phyloP scores from a whole-genome alignment of 2,329 filamentous ascomycete species.

The Madurella fahalii region DNA sequence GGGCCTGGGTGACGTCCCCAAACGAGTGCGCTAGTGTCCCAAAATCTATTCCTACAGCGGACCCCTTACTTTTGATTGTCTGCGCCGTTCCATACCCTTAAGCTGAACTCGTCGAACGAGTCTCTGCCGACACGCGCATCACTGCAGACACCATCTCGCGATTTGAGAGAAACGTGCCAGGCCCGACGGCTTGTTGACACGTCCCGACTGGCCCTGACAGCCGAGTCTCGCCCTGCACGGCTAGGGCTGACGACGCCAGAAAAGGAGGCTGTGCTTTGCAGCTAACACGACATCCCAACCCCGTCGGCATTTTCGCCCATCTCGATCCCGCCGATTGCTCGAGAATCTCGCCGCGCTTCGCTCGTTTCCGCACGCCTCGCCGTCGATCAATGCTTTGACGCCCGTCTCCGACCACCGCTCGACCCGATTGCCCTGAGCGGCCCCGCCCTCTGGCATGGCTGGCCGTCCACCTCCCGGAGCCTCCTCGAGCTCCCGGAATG shows the following conservation, averaged over 20 bases:
- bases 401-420: not conserved
- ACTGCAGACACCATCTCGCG: not conserved
- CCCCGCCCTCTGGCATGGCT: constrained; percentile 53
- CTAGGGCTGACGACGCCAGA: constrained; percentile 1
- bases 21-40: not conserved
- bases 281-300: not conserved
- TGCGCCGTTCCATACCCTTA: not conserved
- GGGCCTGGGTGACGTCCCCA: not conserved
- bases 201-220: not conserved
- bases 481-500: constrained; percentile 46
- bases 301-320: not conserved
- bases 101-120: not conserved
- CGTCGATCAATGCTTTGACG: constrained; percentile 9
- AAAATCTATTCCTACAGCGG: not conserved
- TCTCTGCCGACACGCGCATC: not conserved
- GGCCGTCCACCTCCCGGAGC: constrained; percentile 53
- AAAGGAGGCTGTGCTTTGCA: constrained; percentile 3
- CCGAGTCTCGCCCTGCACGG: not conserved
- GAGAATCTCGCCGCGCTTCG: not conserved
- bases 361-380: not conserved
- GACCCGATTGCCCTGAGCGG: constrained; percentile 15
- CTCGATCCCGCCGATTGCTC: not conserved
- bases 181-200: not conserved
- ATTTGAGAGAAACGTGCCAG: too few species aligned
- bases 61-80: not conserved